phyloP scores from a whole-genome alignment of 768 basidiomycete species.

The Xerocomus spinulosus region DNA sequence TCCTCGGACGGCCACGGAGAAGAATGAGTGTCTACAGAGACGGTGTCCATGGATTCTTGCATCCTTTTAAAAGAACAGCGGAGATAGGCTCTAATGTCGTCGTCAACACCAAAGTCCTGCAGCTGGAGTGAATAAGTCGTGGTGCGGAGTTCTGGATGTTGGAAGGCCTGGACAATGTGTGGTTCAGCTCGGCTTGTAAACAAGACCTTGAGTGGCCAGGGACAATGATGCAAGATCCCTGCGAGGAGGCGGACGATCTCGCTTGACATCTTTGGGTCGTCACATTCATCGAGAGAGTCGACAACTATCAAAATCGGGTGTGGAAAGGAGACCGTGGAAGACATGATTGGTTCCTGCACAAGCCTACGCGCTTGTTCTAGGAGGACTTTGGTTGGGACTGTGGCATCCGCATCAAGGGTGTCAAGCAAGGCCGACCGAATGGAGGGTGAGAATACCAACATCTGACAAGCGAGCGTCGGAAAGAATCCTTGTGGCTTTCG shows the following conservation, averaged over 20 bases:
- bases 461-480: constrained; percentile 31
- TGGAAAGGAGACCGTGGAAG: constrained; percentile 5
- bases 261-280: constrained; percentile 17
- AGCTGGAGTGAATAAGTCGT: constrained; percentile 7
- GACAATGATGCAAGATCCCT: constrained; percentile 9
- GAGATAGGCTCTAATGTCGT: constrained; percentile 24
- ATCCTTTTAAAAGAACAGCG: constrained; percentile 17
- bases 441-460: constrained; percentile 17
- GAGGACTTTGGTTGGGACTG: constrained; percentile 21
- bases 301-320: constrained; percentile 20
- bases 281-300: constrained; percentile 25
- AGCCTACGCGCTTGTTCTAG: constrained; percentile 23
- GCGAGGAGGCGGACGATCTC: constrained; percentile 24
- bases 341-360: constrained; percentile 17
- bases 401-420: constrained; percentile 18
- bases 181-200: constrained; percentile 21
- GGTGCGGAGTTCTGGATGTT: constrained; percentile 10
- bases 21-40: not conserved
- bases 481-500: constrained; percentile 23
- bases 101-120: constrained; percentile 19
- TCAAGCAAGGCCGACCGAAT: constrained; percentile 13
- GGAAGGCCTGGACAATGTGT: constrained; percentile 19
- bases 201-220: constrained; percentile 23
- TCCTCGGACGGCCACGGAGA: constrained; percentile 20
- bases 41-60: not conserved